phyloP scores from a whole-genome alignment of 1,284 basidiomycete species.

The Cryptococcus sp. region DNA sequence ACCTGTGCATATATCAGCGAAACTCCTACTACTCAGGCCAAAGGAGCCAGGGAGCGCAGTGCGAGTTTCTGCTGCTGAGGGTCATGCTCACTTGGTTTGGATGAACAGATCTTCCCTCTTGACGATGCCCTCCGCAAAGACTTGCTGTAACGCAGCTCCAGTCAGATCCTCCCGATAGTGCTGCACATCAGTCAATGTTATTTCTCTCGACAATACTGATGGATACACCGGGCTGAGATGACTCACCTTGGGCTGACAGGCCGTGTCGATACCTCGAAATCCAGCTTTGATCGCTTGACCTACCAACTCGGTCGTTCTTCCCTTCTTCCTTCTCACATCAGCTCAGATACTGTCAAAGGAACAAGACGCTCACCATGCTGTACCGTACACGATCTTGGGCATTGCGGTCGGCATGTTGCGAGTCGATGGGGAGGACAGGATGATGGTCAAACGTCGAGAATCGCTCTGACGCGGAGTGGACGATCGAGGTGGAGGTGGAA shows the following conservation, averaged over 20 bases:
- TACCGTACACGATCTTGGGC: slow-evolving; percentile 60
- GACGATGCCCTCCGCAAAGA: slow-evolving; percentile 54
- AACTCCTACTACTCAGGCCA: neutral
- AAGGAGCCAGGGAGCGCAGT: too few species aligned
- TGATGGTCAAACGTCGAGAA: too few species aligned
- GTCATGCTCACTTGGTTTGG: slow-evolving; percentile 71
- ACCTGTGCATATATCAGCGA: slow-evolving; percentile 28
- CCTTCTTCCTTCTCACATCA: slow-evolving; percentile 57
- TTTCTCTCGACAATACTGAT: neutral
- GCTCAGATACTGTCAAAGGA: neutral
- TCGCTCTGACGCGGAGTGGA: too few species aligned
- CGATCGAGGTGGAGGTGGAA: too few species aligned
- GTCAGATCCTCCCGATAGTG: slow-evolving; percentile 65
- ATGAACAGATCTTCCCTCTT: slow-evolving; percentile 61
- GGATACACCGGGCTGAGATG: slow-evolving; percentile 9
- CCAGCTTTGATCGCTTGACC: slow-evolving; percentile 64
- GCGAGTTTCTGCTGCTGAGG: too few species aligned
- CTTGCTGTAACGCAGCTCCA: slow-evolving; percentile 59
- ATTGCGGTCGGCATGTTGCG: slow-evolving; percentile 9
- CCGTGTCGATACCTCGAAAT: slow-evolving; percentile 74
- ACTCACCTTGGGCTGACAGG: slow-evolving; percentile 61
- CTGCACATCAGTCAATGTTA: neutral
- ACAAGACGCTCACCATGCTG: slow-evolving; percentile 54
- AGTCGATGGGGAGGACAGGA: too few species aligned
- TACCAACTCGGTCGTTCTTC: slow-evolving; percentile 61